Conservation (phyloP, 2,329 filamentous ascomycete species). For the Sarocladiaceae sp. region DNA sequence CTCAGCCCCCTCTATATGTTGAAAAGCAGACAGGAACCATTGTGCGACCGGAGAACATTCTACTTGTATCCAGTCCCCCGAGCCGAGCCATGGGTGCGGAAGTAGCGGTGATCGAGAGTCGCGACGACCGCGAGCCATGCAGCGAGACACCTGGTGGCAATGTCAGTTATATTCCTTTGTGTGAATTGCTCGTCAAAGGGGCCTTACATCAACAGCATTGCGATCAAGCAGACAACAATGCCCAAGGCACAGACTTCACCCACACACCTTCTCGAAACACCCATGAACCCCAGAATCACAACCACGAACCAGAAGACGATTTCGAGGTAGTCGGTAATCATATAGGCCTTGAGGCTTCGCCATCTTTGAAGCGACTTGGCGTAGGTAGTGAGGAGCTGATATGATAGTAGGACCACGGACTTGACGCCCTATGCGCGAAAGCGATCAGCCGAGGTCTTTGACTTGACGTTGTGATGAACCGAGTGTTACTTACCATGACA, state of each 20-base stretch:
- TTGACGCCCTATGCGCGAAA: constrained; percentile 1
- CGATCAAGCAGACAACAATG: background rate
- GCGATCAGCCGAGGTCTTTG: background rate
- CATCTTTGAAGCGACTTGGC: constrained; percentile 19
- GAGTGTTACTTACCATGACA: constrained; percentile 1
- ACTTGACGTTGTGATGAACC: background rate
- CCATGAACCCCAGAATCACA: constrained; percentile 17
- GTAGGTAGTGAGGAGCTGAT: constrained; percentile 17
- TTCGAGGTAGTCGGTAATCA: constrained; percentile 20
- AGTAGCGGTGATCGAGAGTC: background rate
- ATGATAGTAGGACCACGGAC: constrained; percentile 3
- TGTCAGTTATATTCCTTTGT: background rate
- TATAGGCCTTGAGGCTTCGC: constrained; percentile 19
- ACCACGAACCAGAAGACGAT: constrained; percentile 23
- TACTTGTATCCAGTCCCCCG: background rate
- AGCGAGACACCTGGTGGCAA: background rate
- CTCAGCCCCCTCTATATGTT: no score
- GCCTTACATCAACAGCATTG: background rate
- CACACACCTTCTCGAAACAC: background rate
- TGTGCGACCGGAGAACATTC: no score
- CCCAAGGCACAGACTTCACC: background rate
- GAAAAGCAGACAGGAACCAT: no score
- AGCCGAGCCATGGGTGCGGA: background rate
- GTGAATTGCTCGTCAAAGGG: no score
- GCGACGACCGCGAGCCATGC: background rate